These are phyloP conservation scores for Pyrenophora tritici-repentis DNA, from an alignment of 2,329 filamentous ascomycete genomes.

Conservation along the genomic window DNA sequence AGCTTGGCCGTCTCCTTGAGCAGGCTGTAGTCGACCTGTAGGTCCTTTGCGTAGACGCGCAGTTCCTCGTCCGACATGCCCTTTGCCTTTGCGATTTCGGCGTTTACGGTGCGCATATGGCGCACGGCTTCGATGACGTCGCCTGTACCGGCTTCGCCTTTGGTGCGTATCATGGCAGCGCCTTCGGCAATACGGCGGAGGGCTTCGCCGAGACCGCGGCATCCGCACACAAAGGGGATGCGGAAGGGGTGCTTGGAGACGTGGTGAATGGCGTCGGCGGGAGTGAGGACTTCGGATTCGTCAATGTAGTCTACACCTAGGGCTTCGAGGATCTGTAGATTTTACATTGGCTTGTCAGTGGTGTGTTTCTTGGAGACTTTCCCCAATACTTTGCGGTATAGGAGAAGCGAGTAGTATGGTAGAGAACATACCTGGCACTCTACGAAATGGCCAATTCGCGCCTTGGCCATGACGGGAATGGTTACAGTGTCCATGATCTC, in stretches of 20 bases:
- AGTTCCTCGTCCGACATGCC: conserved; percentile 72
- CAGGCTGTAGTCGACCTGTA: conserved; percentile 77
- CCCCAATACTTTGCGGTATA: background rate
- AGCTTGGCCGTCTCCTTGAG: conserved; percentile 86
- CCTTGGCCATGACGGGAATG: conserved; percentile 99
- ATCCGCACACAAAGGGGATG: conserved; percentile 94
- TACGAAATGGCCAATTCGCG: conserved; percentile 95
- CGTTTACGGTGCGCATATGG: conserved; percentile 90
- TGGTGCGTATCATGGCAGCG: conserved; percentile 98
- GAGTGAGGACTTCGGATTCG: conserved; percentile 96
- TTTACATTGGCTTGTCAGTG: too few relatives aligned
- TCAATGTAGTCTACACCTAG: conserved; percentile 98
- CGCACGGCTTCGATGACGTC: conserved; percentile 96
- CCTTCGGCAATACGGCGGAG: conserved; percentile 89
- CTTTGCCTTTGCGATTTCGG: conserved; percentile 75
- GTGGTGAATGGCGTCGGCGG: conserved; percentile 87
- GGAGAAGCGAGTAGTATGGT: background rate
- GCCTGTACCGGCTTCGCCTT: conserved; percentile 95
- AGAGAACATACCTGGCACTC: conserved; percentile 74
- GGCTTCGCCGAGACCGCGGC: conserved; percentile 91
- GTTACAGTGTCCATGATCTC: conserved; percentile 94
- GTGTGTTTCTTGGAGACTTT: too few relatives aligned
- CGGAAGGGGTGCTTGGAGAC: conserved; percentile 85
- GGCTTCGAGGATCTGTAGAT: conserved; percentile 79
- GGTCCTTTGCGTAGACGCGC: conserved; percentile 77